Evolutionary conservation across 352 stramenopile genomes (phyloP), one percentile per base, ranked within the genome.

Genomic region (Peronospora tabacina): DNA sequence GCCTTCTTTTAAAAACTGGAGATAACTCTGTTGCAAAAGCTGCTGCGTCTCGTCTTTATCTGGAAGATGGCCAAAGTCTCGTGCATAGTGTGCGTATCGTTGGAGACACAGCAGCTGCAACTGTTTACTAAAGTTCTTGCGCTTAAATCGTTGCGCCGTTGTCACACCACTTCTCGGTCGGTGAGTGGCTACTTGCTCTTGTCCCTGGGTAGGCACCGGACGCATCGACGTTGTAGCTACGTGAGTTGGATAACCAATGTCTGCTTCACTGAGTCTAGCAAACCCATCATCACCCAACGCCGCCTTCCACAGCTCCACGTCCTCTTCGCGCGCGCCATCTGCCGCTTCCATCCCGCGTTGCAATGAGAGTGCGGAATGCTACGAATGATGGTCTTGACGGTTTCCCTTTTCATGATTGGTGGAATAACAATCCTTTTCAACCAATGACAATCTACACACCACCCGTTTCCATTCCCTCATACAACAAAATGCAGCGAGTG

Each of bases 71-170:
- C 57, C 62, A 8, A 68, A 58, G 7, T 62, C 52, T 5, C 63
- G 63, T 19, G 61, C 55, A 30, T 69, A 65, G 30, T 70, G 58
- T 5, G 70, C 76, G 45, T 87, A 87, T 4, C 68, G 60, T 54
- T 79, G 58, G 7, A 87, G 68, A 52, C 73, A 70, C 17, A 81
- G 40, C 29, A 85, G 56, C 50, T 87, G 76, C 8, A 87, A 52
- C 42, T 72, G 52, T 49, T 87, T 85, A 53, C 72, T 85, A 40
- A 85, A 74, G 63, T 83, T 85, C 44, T 78, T 84, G 33, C 76
- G 73, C 56, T 87, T 87, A 20, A 67, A 55, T 7, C 71, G 52
- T 42, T 62, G 54, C 0, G 53, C 37, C 11, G 45, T 19, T 11
- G 37, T 24, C 12, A 52, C 19, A 6, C 38, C 36, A 20, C n/a